Base-by-base conservation (phyloP, 2,329 filamentous ascomycete species). In the Blumeria hordei region DNA sequence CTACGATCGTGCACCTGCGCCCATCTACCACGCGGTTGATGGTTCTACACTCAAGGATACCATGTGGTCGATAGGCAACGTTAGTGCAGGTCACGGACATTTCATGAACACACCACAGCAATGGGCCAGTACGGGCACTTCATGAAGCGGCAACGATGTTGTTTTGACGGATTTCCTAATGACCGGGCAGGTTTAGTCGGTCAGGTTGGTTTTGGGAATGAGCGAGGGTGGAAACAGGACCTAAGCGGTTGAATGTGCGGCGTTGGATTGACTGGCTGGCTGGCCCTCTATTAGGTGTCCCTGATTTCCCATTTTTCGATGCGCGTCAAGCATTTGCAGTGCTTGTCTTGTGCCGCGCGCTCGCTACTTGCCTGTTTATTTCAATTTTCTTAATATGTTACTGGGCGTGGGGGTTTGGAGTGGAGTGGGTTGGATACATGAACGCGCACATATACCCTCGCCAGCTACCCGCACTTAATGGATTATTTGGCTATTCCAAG, bases 71-170 rank as follows among this genome's bases (percentile, higher is more conserved):
- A 59, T 61, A 36, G 63, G 63, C 8, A 63, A 64, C 53, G 41
- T 59, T 11, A 62, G 61, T 49, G 43, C 58, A 37, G 62, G 63
- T 10, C 64, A 65, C 55, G 62, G 60, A 16, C 63, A 65, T 52
- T 64, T 62, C 35, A 58, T 62, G 39, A 54, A n/a, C 32, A 49
- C 58, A 1, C 53, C 58, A 33, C 59, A 62, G 55, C 57, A 59
- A 41, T 65, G 63, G 63, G 59, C 63, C 34, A 62, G 60, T 54
- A 59, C 62, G 3, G 59, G 60, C 7, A 60, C 58, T 14, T 62
- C 32, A 39, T 41, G 21, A 53, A 12, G 9, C 32, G n/a, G 7
- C 9, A 14, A 41, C 33, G 51, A 41, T 39, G 12, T 21, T 16
- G 14, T 41, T 18, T 41, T 37, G 35, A 53, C 51, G 35, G 43